These are phyloP conservation scores for Halophytophthora polymorphica DNA, from an alignment of 352 stramenopile genomes.

Conservation along the genomic window DNA sequence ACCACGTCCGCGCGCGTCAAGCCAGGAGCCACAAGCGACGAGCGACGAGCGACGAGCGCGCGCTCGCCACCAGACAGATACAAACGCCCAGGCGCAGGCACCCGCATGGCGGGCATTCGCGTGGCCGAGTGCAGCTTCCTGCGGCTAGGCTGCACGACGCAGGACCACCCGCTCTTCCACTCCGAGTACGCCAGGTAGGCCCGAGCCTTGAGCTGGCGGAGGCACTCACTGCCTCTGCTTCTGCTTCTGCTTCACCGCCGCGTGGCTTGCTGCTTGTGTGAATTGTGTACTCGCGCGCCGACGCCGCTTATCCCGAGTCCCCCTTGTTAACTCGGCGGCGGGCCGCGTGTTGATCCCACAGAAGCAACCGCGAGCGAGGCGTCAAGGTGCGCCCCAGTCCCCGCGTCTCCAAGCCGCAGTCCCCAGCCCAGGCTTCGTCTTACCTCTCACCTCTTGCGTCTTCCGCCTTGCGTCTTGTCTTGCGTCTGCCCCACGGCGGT, in stretches of 20 bases:
- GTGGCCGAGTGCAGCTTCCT: slow-evolving; percentile 16
- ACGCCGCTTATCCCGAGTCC: not conserved
- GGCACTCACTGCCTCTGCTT: no score
- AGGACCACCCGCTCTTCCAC: slow-evolving; percentile 30
- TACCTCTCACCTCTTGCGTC: not conserved
- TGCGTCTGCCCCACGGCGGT: not conserved
- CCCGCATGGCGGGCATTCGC: not conserved
- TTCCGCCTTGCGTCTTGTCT: not conserved
- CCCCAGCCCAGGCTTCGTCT: not conserved
- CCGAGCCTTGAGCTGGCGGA: no score
- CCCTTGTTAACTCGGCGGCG: not conserved
- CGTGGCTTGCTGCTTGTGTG: not conserved
- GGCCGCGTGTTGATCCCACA: slow-evolving; percentile 1
- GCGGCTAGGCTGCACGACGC: slow-evolving; percentile 23
- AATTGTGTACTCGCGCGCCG: not conserved
- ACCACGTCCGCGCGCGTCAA: no score
- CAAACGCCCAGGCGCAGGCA: no score
- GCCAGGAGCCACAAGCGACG: no score
- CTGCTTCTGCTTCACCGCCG: no score
- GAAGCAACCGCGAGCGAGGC: slow-evolving; percentile 22
- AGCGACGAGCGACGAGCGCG: no score
- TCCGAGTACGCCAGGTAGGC: slow-evolving; percentile 27
- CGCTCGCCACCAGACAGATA: no score
- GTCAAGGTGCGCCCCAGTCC: slow-evolving; percentile 13
- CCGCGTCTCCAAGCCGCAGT: not conserved